A percentile compares a stretch with the other conserved stretches of the same genome.
These are phyloP conservation scores for Grosmannia huntii DNA, from an alignment of 2,329 filamentous ascomycete genomes.

Conservation along the genomic window DNA sequence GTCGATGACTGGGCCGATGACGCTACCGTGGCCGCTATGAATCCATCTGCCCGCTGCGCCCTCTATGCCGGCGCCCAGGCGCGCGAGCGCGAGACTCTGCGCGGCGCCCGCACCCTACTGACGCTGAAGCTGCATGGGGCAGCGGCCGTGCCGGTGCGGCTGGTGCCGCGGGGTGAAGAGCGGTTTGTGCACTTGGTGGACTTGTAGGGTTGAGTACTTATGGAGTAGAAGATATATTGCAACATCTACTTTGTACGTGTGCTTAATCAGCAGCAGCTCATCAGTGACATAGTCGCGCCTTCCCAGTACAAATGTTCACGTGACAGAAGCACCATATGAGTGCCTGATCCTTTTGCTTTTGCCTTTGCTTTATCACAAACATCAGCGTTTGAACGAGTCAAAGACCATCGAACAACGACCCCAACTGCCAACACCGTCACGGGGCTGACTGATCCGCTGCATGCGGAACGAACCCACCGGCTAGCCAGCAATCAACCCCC, in stretches of 20 bases:
- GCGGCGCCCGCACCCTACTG: conserved; percentile 46
- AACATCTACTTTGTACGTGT: too few species aligned
- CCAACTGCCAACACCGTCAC: too few species aligned
- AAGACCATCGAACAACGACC: too few species aligned
- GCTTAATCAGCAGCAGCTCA: neutral
- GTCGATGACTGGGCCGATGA: conserved; percentile 45
- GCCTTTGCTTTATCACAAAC: too few species aligned
- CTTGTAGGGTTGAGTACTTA: neutral
- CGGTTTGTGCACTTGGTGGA: conserved; percentile 39
- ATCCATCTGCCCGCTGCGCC: conserved; percentile 27
- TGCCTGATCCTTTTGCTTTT: too few species aligned
- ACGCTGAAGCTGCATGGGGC: conserved; percentile 58
- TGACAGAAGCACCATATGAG: too few species aligned
- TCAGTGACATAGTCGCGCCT: too few species aligned
- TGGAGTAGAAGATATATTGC: too few species aligned
- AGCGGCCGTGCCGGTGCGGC: conserved; percentile 48
- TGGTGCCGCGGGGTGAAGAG: conserved; percentile 59
- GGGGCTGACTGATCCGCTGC: neutral
- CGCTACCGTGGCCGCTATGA: conserved; percentile 40
- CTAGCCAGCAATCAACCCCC: neutral
- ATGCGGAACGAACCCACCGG: neutral
- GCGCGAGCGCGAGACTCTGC: conserved; percentile 38
- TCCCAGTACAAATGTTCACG: too few species aligned
- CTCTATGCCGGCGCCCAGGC: conserved; percentile 50
- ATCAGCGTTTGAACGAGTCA: too few species aligned